phyloP scores from a whole-genome alignment of 2,329 filamentous ascomycete genomes.

The Ophiostoma angusticollis region DNA sequence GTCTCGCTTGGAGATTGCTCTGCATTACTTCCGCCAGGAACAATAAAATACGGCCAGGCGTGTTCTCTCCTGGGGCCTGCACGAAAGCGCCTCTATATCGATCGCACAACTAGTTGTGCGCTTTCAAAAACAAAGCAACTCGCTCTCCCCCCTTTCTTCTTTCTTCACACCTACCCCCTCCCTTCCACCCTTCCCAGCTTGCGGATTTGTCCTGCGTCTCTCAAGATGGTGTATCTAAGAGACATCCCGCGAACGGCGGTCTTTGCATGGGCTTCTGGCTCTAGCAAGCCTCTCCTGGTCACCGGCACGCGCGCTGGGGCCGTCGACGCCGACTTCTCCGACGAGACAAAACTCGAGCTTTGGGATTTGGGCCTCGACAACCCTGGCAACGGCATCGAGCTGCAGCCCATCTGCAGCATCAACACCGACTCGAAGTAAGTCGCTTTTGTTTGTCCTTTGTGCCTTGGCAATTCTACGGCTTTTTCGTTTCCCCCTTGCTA shows the following conservation, averaged over 20 bases:
- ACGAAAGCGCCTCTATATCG: no score
- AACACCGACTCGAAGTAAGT: conserved; percentile 73
- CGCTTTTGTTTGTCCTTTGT: background rate
- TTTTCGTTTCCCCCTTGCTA: background rate
- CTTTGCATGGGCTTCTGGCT: conserved; percentile 88
- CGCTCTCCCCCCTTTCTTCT: background rate
- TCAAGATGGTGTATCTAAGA: conserved; percentile 79
- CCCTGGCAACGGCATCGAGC: conserved; percentile 62
- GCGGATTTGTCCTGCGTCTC: background rate
- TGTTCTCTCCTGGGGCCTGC: background rate
- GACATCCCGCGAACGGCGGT: conserved; percentile 94
- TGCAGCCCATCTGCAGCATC: conserved; percentile 74
- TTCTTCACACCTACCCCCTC: background rate
- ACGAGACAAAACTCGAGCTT: conserved; percentile 89
- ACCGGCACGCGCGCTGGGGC: conserved; percentile 92
- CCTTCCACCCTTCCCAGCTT: background rate
- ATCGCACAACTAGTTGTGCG: no score
- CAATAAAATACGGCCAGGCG: background rate
- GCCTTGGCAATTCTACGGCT: background rate
- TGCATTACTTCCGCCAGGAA: background rate
- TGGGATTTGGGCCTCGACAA: conserved; percentile 86
- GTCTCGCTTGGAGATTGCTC: background rate
- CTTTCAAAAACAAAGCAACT: background rate
- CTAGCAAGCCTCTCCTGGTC: conserved; percentile 67
- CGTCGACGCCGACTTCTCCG: conserved; percentile 93